Percentiles rank a stretch among this genome's conserved stretches.
phyloP scores from a whole-genome alignment of 495 filamentous ascomycete genomes.

The Penicillium taxi region DNA sequence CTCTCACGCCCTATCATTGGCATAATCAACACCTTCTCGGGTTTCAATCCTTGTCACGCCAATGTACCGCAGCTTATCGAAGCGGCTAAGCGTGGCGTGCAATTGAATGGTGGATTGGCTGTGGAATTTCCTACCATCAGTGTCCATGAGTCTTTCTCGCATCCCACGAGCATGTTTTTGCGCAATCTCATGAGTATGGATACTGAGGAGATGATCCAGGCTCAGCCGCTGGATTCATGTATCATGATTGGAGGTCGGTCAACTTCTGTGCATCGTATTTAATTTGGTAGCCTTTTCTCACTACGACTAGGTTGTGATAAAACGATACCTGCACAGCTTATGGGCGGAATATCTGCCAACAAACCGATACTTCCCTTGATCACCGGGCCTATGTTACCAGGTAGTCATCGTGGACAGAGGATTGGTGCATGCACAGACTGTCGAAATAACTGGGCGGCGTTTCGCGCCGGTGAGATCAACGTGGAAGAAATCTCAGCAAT shows the following conservation, averaged over 20 bases:
- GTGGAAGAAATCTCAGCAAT: conserved; percentile 57
- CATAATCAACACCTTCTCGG: conserved; percentile 58
- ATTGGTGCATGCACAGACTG: conserved; percentile 64
- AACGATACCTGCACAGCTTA: conserved; percentile 58
- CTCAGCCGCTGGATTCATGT: conserved; percentile 56
- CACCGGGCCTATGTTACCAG: conserved; percentile 62
- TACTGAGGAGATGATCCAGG: conserved; percentile 62
- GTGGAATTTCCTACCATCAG: conserved; percentile 63
- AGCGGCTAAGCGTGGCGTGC: conserved; percentile 54
- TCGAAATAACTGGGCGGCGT: conserved; percentile 59
- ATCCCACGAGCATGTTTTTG: conserved; percentile 62
- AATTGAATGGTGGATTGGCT: conserved; percentile 51
- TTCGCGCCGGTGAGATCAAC: conserved; percentile 50
- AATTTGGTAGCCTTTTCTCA: neutral
- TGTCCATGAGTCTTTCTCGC: conserved; percentile 53
- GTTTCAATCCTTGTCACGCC: conserved; percentile 62
- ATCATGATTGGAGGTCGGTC: conserved; percentile 55
- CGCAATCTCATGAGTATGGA: conserved; percentile 67
- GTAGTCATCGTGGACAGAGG: conserved; percentile 47
- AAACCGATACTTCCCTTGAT: conserved; percentile 56
- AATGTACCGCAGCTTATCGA: conserved; percentile 62
- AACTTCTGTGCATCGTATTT: neutral
- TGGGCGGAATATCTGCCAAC: conserved; percentile 64
- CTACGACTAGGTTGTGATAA: conserved; percentile 64
- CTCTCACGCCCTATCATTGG: conserved; percentile 58